Base-by-base conservation (phyloP, 2,329 filamentous ascomycete species). In the Stachybotrys chlorohalonatus region DNA sequence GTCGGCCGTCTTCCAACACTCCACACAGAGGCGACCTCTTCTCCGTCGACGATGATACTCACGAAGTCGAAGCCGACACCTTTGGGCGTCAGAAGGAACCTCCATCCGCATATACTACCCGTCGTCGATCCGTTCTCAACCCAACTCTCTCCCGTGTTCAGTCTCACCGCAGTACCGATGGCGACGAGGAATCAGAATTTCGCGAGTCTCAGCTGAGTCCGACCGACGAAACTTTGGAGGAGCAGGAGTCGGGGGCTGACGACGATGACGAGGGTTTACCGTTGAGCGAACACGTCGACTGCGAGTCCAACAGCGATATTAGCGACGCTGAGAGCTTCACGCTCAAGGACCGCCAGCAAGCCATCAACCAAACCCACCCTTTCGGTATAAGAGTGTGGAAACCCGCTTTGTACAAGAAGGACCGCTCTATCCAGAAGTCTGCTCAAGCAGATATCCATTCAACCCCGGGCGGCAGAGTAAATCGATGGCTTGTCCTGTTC, bases 361-460 rank as follows among this genome's bases (percentile, higher is more conserved):
- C 94, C 60, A 99, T 99, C 77, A 99, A 99, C 73, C 87, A 96
- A 70, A 99, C 94, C 0, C 94, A 99, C 77, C 94, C 94, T 0
- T 99, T 99, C 64, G 94, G 94, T 77, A 97, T 99, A 68, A 86
- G 95, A 68, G 90, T 99, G 59, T 99, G 94, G 94, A 99, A 99
- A 71, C 94, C 94, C 48, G 95, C 94, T 1, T 72, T 99, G 59
- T 99, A 99, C 80, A 99, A 99, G 74, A 99, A 99, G 72, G 86
- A 88, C 63, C 86, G 94, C 55, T 99, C 94, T 1, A 95, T 99
- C 45, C 91, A 97, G 69, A 94, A 95, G 71, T 95, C 86, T 50
- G 94, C 94, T 6, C 93, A 97, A 73, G 92, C 89, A 13, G 94
- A 99, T 69, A 97, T 99, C 56, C 94, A 99, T 74, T 97, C 93